Evolutionary conservation across 2,329 filamentous ascomycete genomes (phyloP), one percentile per base, ranked within the genome.

Genomic region (Coniosporium tulheliwenetii): DNA sequence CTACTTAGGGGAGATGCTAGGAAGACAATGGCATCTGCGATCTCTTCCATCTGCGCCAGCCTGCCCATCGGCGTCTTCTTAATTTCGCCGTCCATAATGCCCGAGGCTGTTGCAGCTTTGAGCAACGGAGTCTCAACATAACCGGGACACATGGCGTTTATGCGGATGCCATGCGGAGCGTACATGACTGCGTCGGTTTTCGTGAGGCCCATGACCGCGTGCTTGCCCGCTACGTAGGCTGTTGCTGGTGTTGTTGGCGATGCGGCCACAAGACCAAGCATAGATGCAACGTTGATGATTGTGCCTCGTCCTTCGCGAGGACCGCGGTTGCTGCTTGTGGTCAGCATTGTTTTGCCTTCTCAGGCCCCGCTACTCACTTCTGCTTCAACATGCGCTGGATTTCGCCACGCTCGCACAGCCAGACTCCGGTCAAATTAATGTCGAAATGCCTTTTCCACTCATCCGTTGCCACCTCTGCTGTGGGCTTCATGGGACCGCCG

Each of bases 371-470:
- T 33, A 33, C 13, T 40, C 31, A 26, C 54, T 71, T 64, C 49
- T 75, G 71, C 36, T 60, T 58, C 12, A 71, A 45, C 70, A 75
- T 74, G 36, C 65, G 56, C 2, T 51, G 50, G 12, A 75, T 55
- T 52, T 77, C 60, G 34, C 70, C 71, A 39, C 63, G 60, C 48
- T 76, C 69, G 45, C 72, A 75, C 16, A 72, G 57, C 65, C 70
- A 76, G 0, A 77, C 66, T 3, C 73, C 74, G 36, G 66, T 66
- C 15, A 74, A 59, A 45, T 78, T 71, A 37, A 75, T 56, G 42
- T 66, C 61, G 2, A 76, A 47, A 1, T 76, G 60, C 5, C 60
- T 58, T 33, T 65, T 51, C 62, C 71, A 77, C 36, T 71, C 67
- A 1, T 59, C 58, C 39, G 67, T 58, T 1, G 57, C 53, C 34